phyloP scores from a whole-genome alignment of 495 filamentous ascomycete species.

The Corynascus novoguineensis region DNA sequence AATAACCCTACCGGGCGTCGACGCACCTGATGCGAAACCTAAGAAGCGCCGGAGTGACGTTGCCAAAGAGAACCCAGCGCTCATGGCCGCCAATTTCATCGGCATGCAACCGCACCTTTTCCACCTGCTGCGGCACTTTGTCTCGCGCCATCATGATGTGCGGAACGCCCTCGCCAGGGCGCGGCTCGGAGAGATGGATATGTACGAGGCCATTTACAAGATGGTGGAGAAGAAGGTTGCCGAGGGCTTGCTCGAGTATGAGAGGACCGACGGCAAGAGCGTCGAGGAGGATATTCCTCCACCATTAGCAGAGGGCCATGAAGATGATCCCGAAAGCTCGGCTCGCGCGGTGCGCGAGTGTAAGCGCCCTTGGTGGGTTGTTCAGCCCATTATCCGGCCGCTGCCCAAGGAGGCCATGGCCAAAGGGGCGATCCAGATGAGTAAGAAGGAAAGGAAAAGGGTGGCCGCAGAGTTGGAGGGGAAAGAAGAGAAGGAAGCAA shows the following conservation, averaged over 20 bases:
- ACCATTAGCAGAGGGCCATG: constrained; percentile 18
- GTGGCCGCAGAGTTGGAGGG: constrained; percentile 27
- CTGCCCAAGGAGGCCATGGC: constrained; percentile 82
- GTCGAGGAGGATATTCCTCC: constrained; percentile 21
- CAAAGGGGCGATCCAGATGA: constrained; percentile 67
- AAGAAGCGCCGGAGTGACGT: constrained; percentile 33
- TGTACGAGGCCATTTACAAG: constrained; percentile 61
- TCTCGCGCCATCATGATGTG: constrained; percentile 70
- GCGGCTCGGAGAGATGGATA: constrained; percentile 56
- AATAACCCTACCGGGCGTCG: constrained; percentile 40
- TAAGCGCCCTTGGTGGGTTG: constrained; percentile 83
- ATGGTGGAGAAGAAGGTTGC: constrained; percentile 62
- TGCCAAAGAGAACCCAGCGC: constrained; percentile 37
- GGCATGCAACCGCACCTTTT: constrained; percentile 91
- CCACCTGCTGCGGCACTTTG: constrained; percentile 77
- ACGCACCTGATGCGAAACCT: constrained; percentile 34
- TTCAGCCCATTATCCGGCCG: constrained; percentile 84
- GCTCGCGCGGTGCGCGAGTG: constrained; percentile 62
- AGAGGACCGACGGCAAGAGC: constrained; percentile 45
- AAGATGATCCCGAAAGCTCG: constrained; percentile 49
- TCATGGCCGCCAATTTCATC: constrained; percentile 63
- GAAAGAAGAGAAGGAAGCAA: constrained; percentile 7
- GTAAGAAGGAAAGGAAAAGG: constrained; percentile 47
- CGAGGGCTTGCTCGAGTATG: constrained; percentile 69
- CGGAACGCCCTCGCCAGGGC: constrained; percentile 70